phyloP scores from a whole-genome alignment of 2,329 filamentous ascomycete genomes.

The Cladosporium austrohemisphaericum region DNA sequence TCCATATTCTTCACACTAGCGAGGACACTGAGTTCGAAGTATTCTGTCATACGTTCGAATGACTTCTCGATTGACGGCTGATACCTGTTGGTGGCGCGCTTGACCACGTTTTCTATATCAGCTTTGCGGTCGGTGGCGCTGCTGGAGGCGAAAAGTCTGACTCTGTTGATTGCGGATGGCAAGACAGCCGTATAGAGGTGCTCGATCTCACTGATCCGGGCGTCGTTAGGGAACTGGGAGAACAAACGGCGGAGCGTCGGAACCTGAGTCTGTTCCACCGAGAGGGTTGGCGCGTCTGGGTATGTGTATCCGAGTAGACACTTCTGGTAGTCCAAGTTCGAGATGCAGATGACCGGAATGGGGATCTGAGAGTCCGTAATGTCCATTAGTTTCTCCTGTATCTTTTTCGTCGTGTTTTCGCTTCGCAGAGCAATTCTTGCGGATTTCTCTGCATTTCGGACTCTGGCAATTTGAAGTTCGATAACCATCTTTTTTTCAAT shows the following conservation, averaged over 20 bases:
- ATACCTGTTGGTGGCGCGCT: not conserved
- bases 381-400: constrained; percentile 2
- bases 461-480: not conserved
- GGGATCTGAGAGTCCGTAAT: not conserved
- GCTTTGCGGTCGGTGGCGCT: not conserved
- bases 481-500: not conserved
- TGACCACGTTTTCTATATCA: not conserved
- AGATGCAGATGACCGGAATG: not conserved
- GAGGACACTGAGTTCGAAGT: not conserved
- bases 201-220: constrained; percentile 16
- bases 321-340: not conserved
- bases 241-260: constrained; percentile 13
- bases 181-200: constrained; percentile 7
- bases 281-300: constrained; percentile 13
- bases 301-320: constrained; percentile 15
- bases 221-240: constrained; percentile 15
- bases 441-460: not conserved
- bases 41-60: not conserved
- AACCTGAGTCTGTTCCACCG: constrained; percentile 19
- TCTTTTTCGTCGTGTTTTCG: not conserved
- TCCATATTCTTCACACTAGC: not conserved
- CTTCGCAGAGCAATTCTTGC: constrained; percentile 4
- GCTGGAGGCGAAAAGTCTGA: constrained; percentile 13
- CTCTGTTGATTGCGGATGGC: constrained; percentile 12
- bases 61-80: not conserved